Base-by-base conservation (phyloP, 192 early-diverging fungal species). In the Umbelopsis vinacea region DNA sequence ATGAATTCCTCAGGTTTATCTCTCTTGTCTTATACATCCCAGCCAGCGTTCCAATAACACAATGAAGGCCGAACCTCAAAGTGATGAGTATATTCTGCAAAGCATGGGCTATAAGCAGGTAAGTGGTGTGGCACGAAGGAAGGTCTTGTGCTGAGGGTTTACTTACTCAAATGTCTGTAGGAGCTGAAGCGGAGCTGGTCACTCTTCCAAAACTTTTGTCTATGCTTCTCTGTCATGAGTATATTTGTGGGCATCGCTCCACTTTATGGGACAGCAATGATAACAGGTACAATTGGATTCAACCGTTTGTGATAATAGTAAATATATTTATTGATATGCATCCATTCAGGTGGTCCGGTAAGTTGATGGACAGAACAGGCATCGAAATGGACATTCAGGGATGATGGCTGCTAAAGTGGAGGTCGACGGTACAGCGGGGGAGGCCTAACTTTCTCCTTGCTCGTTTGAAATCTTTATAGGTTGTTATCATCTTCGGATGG, bases 91-190 rank as follows among this genome's bases (percentile, higher is more conserved):
- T 29, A 53, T 81, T 29, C 72, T 81, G 14, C 72, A 71, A n/a
- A 81, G 70, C 43, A 72, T 81, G 21, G 79, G 79, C 47, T 81
- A 81, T 72, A 81, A 81, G 73, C 79, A 81, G 79, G 79, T 74
- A 69, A 46, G 9, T 29, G 29, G 29, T 29, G 29, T 29, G 29
- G 15, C 48, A 50, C 15, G 2, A 50, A 50, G 48, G 19, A 50
- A 17, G 5, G 10, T 17, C 1, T 15, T 46, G 46, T 46, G 4
- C 57, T 46, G 15, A 11, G 10, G 23, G 6, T 19, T 19, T 6
- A 23, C 10, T n/a, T n/a, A n/a, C n/a, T n/a, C 29, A 23, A 33
- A 33, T 3, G 29, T 57, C n/a, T 29, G 57, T 63, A 80, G 38
- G 79, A 80, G 46, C 54, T 80, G 46, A 80, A 80, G 69, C 71